phyloP scores from a whole-genome alignment of 768 basidiomycete genomes.

The Russula abietina region DNA sequence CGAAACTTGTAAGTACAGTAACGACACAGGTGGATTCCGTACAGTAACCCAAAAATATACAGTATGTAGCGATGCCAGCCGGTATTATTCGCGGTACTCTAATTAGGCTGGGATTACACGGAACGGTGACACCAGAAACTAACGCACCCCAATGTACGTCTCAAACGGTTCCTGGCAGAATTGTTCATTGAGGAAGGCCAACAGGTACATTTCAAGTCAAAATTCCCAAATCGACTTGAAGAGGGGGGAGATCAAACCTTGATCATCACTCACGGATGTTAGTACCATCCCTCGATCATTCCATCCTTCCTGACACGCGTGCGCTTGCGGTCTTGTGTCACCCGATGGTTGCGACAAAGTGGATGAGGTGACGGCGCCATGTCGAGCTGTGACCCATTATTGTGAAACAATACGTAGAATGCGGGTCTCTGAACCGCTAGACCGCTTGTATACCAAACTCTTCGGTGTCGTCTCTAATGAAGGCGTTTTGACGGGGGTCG shows the following conservation, averaged over 20 bases:
- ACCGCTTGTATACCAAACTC: background rate
- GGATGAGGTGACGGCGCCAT: background rate
- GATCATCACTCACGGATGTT: background rate
- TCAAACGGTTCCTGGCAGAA: background rate
- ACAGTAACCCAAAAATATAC: background rate
- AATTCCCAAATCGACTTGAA: constrained; percentile 54
- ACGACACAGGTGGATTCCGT: background rate
- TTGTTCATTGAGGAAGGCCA: background rate
- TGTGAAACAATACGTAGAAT: background rate
- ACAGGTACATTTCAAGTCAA: constrained; percentile 82
- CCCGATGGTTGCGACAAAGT: background rate
- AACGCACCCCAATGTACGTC: constrained; percentile 78
- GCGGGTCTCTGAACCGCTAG: background rate
- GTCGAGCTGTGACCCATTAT: background rate
- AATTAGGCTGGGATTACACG: constrained; percentile 66
- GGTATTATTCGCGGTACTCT: constrained; percentile 84
- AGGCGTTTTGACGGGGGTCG: background rate
- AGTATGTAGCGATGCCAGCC: constrained; percentile 80
- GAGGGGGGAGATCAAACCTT: background rate
- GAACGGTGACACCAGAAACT: constrained; percentile 72
- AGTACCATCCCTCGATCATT: background rate
- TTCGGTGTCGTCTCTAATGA: background rate
- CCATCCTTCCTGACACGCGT: background rate
- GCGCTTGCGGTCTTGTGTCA: background rate
- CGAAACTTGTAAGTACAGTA: constrained; percentile 53